These are phyloP conservation scores for Metarhizium humberi DNA, from an alignment of 2,329 filamentous ascomycete species.

Conservation along the genomic window DNA sequence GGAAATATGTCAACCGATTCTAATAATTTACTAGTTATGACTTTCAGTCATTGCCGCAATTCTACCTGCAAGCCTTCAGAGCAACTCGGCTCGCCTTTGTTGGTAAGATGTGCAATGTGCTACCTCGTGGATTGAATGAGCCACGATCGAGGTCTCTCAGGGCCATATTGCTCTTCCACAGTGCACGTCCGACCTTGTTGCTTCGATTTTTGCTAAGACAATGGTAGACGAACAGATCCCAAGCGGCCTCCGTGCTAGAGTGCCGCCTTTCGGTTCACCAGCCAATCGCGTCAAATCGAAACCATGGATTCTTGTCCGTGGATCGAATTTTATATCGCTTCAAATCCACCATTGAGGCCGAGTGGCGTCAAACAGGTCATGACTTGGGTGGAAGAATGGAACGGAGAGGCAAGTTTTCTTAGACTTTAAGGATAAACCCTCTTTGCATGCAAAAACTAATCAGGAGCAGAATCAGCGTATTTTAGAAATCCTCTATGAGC, in stretches of 20 bases:
- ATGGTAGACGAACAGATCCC: neutral
- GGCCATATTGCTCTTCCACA: neutral
- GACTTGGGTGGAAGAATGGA: conserved; percentile 1
- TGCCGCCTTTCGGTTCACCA: neutral
- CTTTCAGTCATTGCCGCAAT: neutral
- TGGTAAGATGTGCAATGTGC: neutral
- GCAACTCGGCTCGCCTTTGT: neutral
- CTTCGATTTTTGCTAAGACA: neutral
- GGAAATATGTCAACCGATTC: neutral
- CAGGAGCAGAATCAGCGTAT: conserved; percentile 9
- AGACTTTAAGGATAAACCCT: neutral
- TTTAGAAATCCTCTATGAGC: conserved; percentile 26
- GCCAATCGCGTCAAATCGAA: neutral
- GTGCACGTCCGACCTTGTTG: neutral
- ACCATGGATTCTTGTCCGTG: neutral
- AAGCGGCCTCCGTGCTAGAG: no score
- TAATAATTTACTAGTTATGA: neutral
- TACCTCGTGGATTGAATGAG: neutral
- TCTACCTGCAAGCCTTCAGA: neutral
- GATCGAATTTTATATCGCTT: conserved; percentile 24
- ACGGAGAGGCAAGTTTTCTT: neutral
- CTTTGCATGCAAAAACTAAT: neutral
- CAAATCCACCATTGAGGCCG: conserved; percentile 24
- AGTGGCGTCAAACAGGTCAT: conserved; percentile 19
- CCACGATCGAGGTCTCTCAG: neutral